Base-by-base conservation (phyloP, 192 early-diverging fungal genomes). In the Haplosporangium gracile region DNA sequence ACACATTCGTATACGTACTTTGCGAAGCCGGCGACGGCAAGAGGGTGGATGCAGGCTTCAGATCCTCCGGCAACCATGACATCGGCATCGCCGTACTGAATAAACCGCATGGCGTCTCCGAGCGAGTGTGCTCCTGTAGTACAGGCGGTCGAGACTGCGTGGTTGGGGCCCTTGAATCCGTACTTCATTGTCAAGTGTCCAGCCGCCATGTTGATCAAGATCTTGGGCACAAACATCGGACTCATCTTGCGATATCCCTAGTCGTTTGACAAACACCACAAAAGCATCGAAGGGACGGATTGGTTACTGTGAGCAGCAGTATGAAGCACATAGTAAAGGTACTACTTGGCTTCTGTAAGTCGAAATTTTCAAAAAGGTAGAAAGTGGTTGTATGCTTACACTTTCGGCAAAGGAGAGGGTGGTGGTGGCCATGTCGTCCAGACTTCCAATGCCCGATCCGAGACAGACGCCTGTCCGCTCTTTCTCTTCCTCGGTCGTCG, bases 71-170 rank as follows among this genome's bases (percentile, higher is more conserved):
- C 97, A 16, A 99, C 88, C 95, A 99, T 98, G 8, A 99, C 97
- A 87, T 98, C 97, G 9, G 97, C 97, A 74, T 99, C 98, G 40
- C 96, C 96, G 77, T 90, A 96, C 63, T 94, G 91, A 80, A 99
- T 99, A 81, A 97, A 98, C 40, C 98, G 91, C 91, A 94, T 94
- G 0, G 98, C 98, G 77, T 99, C 98, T 34, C 97, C 98, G 40
- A 99, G 93, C 0, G 98, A 92, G 83, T 99, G 97, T 4, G 97
- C 97, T 8, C 98, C 98, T 7, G 98, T 98, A 2, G 98, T 96
- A 79, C 98, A 99, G 1, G 98, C 98, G 0, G 98, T 99, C 4
- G 97, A 95, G 0, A 94, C 96, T 32, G 96, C 92, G 82, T 98
- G 97, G 82, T 98, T 98, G 9, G 98, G 98, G 0, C 98, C 98